Conservation (phyloP, 2,329 filamentous ascomycete genomes). For the Penicillium thymicola region DNA sequence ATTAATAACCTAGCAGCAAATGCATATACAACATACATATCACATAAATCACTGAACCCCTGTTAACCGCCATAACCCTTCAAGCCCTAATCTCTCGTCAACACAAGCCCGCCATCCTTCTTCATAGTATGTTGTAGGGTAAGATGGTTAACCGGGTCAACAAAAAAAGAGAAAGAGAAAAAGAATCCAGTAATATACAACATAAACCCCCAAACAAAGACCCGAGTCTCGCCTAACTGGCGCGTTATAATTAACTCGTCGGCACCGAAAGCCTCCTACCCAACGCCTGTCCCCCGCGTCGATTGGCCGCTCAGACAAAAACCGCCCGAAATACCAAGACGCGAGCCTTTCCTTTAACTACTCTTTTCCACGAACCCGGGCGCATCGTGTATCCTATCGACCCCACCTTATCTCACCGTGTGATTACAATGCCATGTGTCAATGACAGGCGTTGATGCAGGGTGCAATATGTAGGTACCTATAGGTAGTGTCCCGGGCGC, state of each 20-base stretch:
- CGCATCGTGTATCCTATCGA: background rate
- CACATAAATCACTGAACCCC: background rate
- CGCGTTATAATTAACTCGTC: slow-evolving; percentile 1
- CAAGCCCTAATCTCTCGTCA: background rate
- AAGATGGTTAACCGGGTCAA: too few relatives aligned
- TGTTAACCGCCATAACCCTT: background rate
- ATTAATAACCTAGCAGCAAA: background rate
- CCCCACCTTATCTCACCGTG: background rate
- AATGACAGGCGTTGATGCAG: background rate
- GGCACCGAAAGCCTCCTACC: background rate
- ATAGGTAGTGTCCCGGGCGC: background rate
- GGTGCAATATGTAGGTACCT: background rate
- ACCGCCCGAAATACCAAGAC: slow-evolving; percentile 16
- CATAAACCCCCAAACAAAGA: background rate
- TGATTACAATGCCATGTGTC: background rate
- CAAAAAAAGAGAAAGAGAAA: background rate
- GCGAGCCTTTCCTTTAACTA: slow-evolving; percentile 22
- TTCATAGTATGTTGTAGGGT: background rate
- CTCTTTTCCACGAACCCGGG: slow-evolving; percentile 17
- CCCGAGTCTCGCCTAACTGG: slow-evolving; percentile 3
- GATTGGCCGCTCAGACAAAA: slow-evolving; percentile 8
- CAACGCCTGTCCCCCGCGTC: background rate
- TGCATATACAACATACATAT: background rate
- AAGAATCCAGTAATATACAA: background rate
- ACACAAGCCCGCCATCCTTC: background rate